These are phyloP conservation scores for Endogone sp. DNA, from an alignment of 192 early-diverging fungal species.

Conservation along the genomic window DNA sequence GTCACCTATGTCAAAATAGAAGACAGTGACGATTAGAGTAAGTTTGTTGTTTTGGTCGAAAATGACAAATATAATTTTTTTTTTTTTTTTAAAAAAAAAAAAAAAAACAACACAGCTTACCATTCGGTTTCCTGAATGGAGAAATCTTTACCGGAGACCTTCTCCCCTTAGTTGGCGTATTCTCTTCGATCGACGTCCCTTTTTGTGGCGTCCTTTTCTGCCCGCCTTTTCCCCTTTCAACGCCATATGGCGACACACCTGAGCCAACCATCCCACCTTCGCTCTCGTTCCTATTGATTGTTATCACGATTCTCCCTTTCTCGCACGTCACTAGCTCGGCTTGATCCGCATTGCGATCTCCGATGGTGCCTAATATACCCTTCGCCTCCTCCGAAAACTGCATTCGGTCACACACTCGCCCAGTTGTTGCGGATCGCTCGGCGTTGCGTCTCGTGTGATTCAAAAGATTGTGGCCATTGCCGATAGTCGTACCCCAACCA, in stretches of 20 bases:
- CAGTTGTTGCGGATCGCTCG: conserved; percentile 7
- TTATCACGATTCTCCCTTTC: not conserved
- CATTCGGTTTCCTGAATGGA: not conserved
- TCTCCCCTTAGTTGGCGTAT: not conserved
- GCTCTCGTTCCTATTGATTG: too few relatives aligned
- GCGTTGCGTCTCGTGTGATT: not conserved
- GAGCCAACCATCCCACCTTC: too few relatives aligned
- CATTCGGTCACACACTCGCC: conserved; percentile 14
- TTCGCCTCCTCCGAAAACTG: conserved; percentile 17
- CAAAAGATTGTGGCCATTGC: conserved; percentile 10
- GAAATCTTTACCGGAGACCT: not conserved
- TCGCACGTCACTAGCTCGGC: not conserved
- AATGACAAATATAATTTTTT: not conserved
- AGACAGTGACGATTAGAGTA: too few relatives aligned
- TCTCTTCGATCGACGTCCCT: too few relatives aligned
- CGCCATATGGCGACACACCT: too few relatives aligned
- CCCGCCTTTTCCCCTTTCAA: not conserved
- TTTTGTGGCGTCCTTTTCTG: not conserved
- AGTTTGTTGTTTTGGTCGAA: too few relatives aligned
- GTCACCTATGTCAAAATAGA: conserved; percentile 7
- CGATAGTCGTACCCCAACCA: conserved; percentile 7
- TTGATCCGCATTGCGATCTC: not conserved
- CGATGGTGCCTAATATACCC: conserved; percentile 7
- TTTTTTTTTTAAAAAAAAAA: not conserved
- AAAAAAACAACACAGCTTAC: not conserved